A percentile compares a stretch with the other conserved stretches of the same genome.
phyloP scores from a whole-genome alignment of 2,329 filamentous ascomycete genomes.

The Tolypocladium guangdongense region DNA sequence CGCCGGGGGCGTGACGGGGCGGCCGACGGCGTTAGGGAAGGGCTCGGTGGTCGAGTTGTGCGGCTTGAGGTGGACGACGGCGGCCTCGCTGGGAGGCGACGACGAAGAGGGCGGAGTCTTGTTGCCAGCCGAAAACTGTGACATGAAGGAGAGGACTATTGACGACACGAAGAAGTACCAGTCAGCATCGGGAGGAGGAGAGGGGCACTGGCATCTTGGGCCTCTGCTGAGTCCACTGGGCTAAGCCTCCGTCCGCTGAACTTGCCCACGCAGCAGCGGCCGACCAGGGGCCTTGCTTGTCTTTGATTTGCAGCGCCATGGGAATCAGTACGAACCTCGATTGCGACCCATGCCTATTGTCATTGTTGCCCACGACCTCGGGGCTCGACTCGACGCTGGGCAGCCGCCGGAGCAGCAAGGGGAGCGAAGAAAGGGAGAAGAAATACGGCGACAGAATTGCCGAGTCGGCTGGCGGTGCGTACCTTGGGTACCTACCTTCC shows the following conservation, averaged over 20 bases:
- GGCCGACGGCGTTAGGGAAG: conserved; percentile 22
- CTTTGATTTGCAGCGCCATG: conserved; percentile 1
- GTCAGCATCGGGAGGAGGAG: background rate
- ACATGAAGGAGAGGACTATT: conserved; percentile 81
- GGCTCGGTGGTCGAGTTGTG: conserved; percentile 16
- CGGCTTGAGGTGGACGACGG: conserved; percentile 19
- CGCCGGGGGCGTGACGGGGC: conserved; percentile 27
- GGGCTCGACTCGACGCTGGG: background rate
- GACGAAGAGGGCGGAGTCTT: conserved; percentile 33
- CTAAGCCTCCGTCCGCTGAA: background rate
- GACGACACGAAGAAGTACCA: background rate
- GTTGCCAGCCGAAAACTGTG: conserved; percentile 53
- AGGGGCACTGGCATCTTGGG: conserved; percentile 3
- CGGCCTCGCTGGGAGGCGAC: conserved; percentile 29
- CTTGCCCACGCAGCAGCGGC: background rate
- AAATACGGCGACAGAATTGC: no score
- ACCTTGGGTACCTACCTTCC: background rate
- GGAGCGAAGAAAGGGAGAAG: background rate
- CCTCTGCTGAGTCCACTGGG: background rate
- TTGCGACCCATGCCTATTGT: conserved; percentile 37
- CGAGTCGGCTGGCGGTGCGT: background rate
- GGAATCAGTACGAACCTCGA: conserved; percentile 36
- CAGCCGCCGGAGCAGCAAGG: no score
- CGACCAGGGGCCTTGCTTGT: conserved; percentile 1
- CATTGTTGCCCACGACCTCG: background rate